A percentile compares a stretch with the other conserved stretches of the same genome.
These are phyloP conservation scores for Chondrostereum purpureum DNA, from an alignment of 1,284 basidiomycete genomes.

Conservation along the genomic window DNA sequence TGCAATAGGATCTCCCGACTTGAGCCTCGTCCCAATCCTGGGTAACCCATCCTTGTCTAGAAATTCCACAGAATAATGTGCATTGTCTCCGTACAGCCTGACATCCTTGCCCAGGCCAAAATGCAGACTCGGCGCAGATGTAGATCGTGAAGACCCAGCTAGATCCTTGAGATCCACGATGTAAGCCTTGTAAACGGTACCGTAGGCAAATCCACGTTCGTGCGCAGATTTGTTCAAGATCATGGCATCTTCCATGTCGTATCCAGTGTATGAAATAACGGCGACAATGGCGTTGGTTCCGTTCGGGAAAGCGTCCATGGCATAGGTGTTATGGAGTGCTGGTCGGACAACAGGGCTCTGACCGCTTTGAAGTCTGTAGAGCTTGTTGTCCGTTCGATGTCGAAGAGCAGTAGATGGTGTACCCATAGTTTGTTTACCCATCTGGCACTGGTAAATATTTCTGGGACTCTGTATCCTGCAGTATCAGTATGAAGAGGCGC, in stretches of 20 bases:
- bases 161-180: conserved; percentile 87
- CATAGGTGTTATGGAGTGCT: conserved; percentile 89
- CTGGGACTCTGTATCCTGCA: conserved; percentile 70
- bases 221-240: conserved; percentile 99
- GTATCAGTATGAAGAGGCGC: too few species aligned
- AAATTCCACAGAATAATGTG: conserved; percentile 51
- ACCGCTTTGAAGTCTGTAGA: conserved; percentile 92
- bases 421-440: conserved; percentile 99
- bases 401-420: conserved; percentile 89
- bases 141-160: conserved; percentile 54
- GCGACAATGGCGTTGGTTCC: conserved; percentile 98
- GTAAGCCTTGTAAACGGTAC: conserved; percentile 95
- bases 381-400: conserved; percentile 97
- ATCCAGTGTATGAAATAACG: conserved; percentile 99
- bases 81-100: conserved; percentile 46
- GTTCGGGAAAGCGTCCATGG: conserved; percentile 98
- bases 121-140: conserved; percentile 57
- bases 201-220: conserved; percentile 96
- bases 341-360: conserved; percentile 96
- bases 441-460: conserved; percentile 90
- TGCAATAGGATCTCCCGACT: conserved; percentile 74
- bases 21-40: conserved; percentile 65
- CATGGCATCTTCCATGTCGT: conserved; percentile 99
- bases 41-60: conserved; percentile 87
- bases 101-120: conserved; percentile 87